A percentile compares a stretch with the other conserved stretches of the same genome.
These are phyloP conservation scores for Strigomonas culicis DNA, from an alignment of 208 protist genomes.

Conservation along the genomic window DNA sequence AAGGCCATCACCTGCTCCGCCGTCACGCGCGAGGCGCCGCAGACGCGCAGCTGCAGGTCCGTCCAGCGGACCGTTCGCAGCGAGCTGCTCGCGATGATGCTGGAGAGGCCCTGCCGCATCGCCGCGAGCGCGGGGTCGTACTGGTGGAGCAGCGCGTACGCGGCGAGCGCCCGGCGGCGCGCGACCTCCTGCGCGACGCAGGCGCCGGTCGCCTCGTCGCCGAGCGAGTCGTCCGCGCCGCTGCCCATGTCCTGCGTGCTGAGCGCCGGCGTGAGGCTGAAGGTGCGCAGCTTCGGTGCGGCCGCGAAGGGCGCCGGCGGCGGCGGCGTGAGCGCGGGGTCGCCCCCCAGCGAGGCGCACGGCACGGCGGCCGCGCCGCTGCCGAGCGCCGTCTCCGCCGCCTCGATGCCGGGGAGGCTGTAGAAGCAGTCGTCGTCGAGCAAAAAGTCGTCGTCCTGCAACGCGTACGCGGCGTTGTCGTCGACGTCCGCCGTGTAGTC, in stretches of 20 bases:
- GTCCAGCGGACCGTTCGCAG: constrained; percentile 73
- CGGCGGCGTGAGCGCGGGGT: background rate
- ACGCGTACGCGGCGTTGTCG: constrained; percentile 61
- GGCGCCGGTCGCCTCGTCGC: constrained; percentile 12
- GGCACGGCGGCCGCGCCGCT: background rate
- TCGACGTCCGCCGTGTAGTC: constrained; percentile 86
- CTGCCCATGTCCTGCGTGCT: constrained; percentile 29
- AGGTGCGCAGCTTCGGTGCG: constrained; percentile 2
- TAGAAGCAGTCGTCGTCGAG: constrained; percentile 66
- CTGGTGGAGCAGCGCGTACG: constrained; percentile 74
- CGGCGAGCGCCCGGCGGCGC: constrained; percentile 40
- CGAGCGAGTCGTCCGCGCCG: constrained; percentile 8
- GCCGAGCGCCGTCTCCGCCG: background rate
- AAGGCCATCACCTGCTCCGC: constrained; percentile 69
- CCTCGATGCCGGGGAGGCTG: constrained; percentile 30
- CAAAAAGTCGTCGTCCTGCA: constrained; percentile 77
- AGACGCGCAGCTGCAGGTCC: constrained; percentile 80
- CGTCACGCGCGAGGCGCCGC: constrained; percentile 39
- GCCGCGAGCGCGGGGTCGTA: constrained; percentile 69
- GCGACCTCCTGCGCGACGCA: constrained; percentile 6
- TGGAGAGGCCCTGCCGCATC: constrained; percentile 64
- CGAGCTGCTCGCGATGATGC: constrained; percentile 44
- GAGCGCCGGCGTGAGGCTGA: constrained; percentile 38
- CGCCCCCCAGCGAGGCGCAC: background rate
- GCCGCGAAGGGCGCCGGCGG: background rate